Percentiles rank a stretch among this genome's conserved stretches.
Conservation (phyloP, 106 monocot genomes). For the Alisma plantagoaquatica region DNA sequence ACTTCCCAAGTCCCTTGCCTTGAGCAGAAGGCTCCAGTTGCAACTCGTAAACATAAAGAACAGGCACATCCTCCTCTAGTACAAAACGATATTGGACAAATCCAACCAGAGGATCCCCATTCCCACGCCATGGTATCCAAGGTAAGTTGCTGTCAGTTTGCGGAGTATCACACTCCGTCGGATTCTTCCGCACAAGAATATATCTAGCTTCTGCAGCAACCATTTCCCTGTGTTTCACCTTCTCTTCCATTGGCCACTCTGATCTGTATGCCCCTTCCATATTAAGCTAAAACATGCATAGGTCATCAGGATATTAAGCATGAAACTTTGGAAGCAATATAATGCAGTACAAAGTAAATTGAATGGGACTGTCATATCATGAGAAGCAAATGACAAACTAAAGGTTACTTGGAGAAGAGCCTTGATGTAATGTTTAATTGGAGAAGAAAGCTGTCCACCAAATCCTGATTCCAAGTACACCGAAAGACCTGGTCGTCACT, state of each 20-base stretch:
- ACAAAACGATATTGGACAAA: conserved; percentile 86
- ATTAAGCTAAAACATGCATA: conserved; percentile 40
- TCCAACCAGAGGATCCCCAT: conserved; percentile 41
- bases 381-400: background rate
- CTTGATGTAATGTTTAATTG: conserved; percentile 63
- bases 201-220: conserved; percentile 77
- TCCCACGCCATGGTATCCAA: conserved; percentile 20
- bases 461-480: conserved; percentile 62
- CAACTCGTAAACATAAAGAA: conserved; percentile 88
- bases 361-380: background rate
- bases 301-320: background rate
- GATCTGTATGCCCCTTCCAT: conserved; percentile 74
- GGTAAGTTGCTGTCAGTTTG: conserved; percentile 16
- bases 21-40: conserved; percentile 62
- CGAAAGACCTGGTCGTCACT: conserved; percentile 41
- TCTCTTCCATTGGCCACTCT: conserved; percentile 83
- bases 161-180: conserved; percentile 3
- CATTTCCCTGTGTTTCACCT: conserved; percentile 81
- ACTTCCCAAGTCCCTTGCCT: conserved; percentile 86
- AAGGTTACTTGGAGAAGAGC: conserved; percentile 66
- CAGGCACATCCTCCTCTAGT: conserved; percentile 80
- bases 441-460: conserved; percentile 57
- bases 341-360: background rate
- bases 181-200: conserved; percentile 46
- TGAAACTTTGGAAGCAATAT: background rate